Evolutionary conservation across 1,284 basidiomycete genomes (phyloP).

Genomic region (Stygiomarasmius scandens): DNA sequence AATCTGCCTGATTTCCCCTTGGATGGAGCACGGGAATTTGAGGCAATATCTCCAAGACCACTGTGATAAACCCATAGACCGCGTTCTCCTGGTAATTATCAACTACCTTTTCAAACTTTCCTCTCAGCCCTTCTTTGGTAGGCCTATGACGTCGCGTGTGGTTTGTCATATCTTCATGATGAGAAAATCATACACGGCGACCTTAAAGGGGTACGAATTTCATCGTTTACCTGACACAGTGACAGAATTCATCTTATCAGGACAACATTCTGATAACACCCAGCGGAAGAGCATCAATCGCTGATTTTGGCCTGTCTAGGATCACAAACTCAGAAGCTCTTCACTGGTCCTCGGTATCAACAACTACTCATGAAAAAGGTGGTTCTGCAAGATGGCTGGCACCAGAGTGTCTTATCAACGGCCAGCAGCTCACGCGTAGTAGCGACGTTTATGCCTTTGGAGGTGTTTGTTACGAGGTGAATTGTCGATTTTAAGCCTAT

Average conservation of each 20-base stretch:
- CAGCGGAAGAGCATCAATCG: constrained; percentile 28
- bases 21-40: constrained; percentile 38
- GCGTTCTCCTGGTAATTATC: constrained; percentile 25
- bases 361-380: constrained; percentile 13
- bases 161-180: constrained; percentile 36
- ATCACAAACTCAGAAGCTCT: constrained; percentile 17
- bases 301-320: constrained; percentile 39
- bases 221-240: too few species aligned
- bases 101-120: background rate
- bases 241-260: constrained; percentile 19
- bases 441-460: constrained; percentile 32
- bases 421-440: constrained; percentile 11
- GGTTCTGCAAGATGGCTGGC: constrained; percentile 24
- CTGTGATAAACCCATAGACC: constrained; percentile 18
- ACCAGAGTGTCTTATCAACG: constrained; percentile 23
- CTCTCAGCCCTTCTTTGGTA: constrained; percentile 3
- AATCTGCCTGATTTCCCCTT: constrained; percentile 38
- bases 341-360: constrained; percentile 10
- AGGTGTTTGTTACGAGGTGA: constrained; percentile 29
- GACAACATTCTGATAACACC: constrained; percentile 35
- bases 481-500: too few species aligned
- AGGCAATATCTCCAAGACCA: constrained; percentile 23
- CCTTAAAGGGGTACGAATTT: constrained; percentile 36
- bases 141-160: constrained; percentile 32
- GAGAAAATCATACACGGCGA: constrained; percentile 39